Evolutionary conservation across 306 rosid genomes (phyloP).

Genomic region (Rosa rugosa): DNA sequence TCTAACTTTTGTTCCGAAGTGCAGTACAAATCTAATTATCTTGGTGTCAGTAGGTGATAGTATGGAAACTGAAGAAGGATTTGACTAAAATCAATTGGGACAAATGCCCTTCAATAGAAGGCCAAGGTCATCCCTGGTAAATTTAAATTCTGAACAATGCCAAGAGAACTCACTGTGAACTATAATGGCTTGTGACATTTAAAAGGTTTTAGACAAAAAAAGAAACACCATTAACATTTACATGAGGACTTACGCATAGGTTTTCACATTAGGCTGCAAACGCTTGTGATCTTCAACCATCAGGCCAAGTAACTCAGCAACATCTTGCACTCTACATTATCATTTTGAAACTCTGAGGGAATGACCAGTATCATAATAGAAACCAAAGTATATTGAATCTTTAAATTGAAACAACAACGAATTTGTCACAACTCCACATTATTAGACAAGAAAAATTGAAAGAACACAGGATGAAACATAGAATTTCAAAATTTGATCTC

Average conservation of each 20-base stretch:
- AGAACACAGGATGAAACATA: neutral
- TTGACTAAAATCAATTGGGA: neutral
- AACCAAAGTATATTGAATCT: neutral
- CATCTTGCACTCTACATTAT: slow-evolving; percentile 80
- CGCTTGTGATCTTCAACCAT: slow-evolving; percentile 93
- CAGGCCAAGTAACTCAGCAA: slow-evolving; percentile 98
- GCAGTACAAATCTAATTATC: neutral
- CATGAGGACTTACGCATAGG: slow-evolving; percentile 67
- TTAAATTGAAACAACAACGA: slow-evolving; percentile 1
- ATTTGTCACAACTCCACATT: neutral
- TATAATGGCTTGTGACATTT: neutral
- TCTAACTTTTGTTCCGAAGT: neutral
- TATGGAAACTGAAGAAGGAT: neutral
- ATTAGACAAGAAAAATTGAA: neutral
- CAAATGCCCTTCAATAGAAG: neutral
- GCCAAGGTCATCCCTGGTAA: neutral
- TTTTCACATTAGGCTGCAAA: slow-evolving; percentile 84
- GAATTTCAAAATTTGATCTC: neutral
- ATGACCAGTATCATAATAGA: neutral
- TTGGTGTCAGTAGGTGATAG: neutral
- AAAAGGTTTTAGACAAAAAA: neutral
- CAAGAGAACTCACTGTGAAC: neutral
- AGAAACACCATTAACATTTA: neutral
- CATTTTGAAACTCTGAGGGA: slow-evolving; percentile 26
- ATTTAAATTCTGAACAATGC: neutral